These are phyloP conservation scores for Flaveria brownii DNA, from an alignment of 129 eudicot species.

Conservation along the genomic window DNA sequence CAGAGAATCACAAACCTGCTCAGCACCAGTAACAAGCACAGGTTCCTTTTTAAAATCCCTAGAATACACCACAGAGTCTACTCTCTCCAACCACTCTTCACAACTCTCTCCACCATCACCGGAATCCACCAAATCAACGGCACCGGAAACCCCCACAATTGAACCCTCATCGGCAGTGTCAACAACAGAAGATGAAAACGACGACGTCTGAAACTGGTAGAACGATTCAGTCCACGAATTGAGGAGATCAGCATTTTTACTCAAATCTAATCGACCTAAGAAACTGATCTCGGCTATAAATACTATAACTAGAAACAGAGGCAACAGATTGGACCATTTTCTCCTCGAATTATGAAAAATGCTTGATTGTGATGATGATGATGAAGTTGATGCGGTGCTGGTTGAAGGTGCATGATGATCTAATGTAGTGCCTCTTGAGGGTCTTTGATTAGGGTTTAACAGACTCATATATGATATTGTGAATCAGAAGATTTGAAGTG, in stretches of 20 bases:
- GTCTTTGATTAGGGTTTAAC: slow-evolving; percentile 38
- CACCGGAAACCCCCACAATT: slow-evolving; percentile 12
- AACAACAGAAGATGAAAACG: background rate
- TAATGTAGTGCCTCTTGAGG: slow-evolving; percentile 19
- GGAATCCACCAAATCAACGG: slow-evolving; percentile 18
- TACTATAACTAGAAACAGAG: slow-evolving; percentile 63
- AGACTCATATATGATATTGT: slow-evolving; percentile 11
- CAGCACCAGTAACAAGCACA: slow-evolving; percentile 53
- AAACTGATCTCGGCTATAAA: slow-evolving; percentile 72
- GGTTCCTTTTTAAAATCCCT: slow-evolving; percentile 78
- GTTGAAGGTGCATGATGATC: slow-evolving; percentile 14
- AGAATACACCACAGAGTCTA: slow-evolving; percentile 61
- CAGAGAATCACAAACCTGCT: slow-evolving; percentile 47
- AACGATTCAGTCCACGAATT: slow-evolving; percentile 78
- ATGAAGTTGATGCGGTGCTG: slow-evolving; percentile 23
- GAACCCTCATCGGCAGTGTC: slow-evolving; percentile 24
- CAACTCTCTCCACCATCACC: slow-evolving; percentile 44
- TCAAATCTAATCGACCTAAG: slow-evolving; percentile 71
- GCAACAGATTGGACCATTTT: slow-evolving; percentile 59
- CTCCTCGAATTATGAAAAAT: slow-evolving; percentile 36
- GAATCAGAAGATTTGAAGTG: background rate
- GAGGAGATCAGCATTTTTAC: slow-evolving; percentile 55
- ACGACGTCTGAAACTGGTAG: slow-evolving; percentile 50
- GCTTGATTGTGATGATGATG: slow-evolving; percentile 13
- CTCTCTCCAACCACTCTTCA: slow-evolving; percentile 78